Conservation (phyloP, 2,329 filamentous ascomycete species). For the Xylariaceae sp. region DNA sequence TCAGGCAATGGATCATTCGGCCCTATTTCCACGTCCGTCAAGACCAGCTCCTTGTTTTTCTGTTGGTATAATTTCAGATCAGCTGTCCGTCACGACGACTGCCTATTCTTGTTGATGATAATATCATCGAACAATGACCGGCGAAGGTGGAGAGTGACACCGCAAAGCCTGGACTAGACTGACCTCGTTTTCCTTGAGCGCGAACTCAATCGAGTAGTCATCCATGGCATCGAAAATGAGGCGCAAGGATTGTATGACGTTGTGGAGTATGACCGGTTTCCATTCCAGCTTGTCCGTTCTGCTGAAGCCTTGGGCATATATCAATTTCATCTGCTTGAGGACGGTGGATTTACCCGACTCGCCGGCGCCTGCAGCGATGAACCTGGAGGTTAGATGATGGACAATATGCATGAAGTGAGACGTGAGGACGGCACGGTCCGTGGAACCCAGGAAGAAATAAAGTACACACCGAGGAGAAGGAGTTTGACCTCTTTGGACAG, state of each 20-base stretch:
- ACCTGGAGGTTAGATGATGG: constrained; percentile 22
- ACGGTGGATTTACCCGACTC: constrained; percentile 96
- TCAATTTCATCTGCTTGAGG: constrained; percentile 98
- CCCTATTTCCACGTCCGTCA: constrained; percentile 75
- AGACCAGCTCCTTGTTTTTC: constrained; percentile 72
- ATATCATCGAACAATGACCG: neutral
- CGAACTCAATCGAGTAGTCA: constrained; percentile 73
- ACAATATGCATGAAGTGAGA: constrained; percentile 16
- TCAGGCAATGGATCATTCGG: constrained; percentile 73
- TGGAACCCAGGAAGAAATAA: constrained; percentile 18
- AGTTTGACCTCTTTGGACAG: constrained; percentile 89
- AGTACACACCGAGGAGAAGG: constrained; percentile 71
- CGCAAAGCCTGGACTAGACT: constrained; percentile 27
- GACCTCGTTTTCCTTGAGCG: constrained; percentile 74
- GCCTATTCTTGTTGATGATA: neutral
- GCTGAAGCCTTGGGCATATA: constrained; percentile 88
- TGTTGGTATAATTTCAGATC: constrained; percentile 33
- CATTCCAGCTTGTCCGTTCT: constrained; percentile 87
- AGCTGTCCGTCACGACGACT: constrained; percentile 12
- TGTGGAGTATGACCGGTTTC: constrained; percentile 93
- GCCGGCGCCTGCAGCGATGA: constrained; percentile 64
- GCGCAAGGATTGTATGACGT: constrained; percentile 87
- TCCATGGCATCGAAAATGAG: constrained; percentile 88
- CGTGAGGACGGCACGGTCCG: constrained; percentile 13
- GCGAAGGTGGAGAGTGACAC: neutral